Base-by-base conservation (phyloP, 306 rosid genomes). In the Cucurbita maxima region DNA sequence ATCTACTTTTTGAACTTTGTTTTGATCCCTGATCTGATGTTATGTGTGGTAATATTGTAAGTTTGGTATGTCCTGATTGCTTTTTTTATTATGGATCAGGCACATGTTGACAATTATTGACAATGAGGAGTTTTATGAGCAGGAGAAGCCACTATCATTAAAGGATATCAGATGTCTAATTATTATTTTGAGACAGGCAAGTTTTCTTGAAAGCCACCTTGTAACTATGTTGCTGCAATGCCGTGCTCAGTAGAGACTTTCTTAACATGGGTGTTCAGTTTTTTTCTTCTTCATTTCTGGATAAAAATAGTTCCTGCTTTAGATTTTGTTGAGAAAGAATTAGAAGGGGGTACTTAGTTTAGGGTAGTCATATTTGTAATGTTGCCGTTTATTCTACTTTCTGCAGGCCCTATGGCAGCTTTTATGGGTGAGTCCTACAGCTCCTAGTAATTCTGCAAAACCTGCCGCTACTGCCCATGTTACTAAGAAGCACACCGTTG, bases 341-440 rank as follows among this genome's bases (percentile, higher is more conserved):
- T 64, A 41, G 36, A 64, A 40, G 37, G 70, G 36, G 4, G 6
- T 19, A 19, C 36, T 43, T 64, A 18, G 53, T 63, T 40, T 63
- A 20, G 38, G 72, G 51, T 50, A 50, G 20, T 30, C 16, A 16
- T 20, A n/a, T 67, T 22, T 2, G 10, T 67, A 67, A n/a, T 45
- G 72, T 47, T 67, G 18, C 52, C 40, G 22, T 67, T 19, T 67
- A 48, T 63, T n/a, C 58, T 58, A 36, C 78, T 82, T 18, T 81
- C 74, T 87, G 86, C 89, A 94, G 98, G 96, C 92, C 73, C 84
- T 94, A 18, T 94, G 98, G 98, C 97, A 90, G 86, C 92, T 94
- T 78, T 85, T 94, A 71, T 90, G 97, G 97, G 86, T 86, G 81
- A 90, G 85, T 81, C 98, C 87, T 73, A 76, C 79, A 34, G 58